phyloP scores from a whole-genome alignment of 2,329 filamentous ascomycete genomes.

The Keithomyces neogunnii region DNA sequence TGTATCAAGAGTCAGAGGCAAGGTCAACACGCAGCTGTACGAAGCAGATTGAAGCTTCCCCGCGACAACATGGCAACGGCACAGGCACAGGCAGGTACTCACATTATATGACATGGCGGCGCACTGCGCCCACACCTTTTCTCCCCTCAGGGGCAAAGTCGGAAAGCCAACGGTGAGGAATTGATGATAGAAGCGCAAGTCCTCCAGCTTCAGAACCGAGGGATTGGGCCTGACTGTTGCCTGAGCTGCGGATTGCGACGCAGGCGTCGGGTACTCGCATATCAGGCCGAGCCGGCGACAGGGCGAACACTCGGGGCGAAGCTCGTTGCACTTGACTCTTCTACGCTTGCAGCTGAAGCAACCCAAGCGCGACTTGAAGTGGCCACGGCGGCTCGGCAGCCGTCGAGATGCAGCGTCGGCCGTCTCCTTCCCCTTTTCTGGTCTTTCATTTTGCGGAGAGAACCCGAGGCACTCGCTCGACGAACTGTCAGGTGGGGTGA shows the following conservation, averaged over 20 bases:
- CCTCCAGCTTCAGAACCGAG: constrained; percentile 27
- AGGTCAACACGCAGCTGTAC: too few relatives aligned
- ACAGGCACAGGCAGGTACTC: constrained; percentile 4
- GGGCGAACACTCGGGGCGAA: constrained; percentile 18
- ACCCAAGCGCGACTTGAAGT: constrained; percentile 22
- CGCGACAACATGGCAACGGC: too few relatives aligned
- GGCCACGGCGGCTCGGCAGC: constrained; percentile 13
- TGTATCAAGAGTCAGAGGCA: too few relatives aligned
- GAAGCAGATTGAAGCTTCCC: too few relatives aligned
- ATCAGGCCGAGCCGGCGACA: constrained; percentile 24
- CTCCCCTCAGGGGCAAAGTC: constrained; percentile 23
- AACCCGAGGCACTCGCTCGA: background rate
- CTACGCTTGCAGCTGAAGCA: constrained; percentile 24
- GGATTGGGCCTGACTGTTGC: background rate
- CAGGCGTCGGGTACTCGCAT: constrained; percentile 21
- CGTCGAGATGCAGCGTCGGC: too few relatives aligned
- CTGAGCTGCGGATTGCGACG: too few relatives aligned
- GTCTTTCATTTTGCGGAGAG: background rate
- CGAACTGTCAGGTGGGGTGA: background rate
- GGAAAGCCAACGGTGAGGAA: constrained; percentile 35
- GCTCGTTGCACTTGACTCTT: constrained; percentile 23
- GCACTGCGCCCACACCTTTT: constrained; percentile 24
- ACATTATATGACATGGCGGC: constrained; percentile 26
- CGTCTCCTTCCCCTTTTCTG: too few relatives aligned
- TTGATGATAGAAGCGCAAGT: constrained; percentile 42